Evolutionary conservation across 805 yeast genomes (phyloP), one percentile per base, ranked within the genome.

Genomic region (Hanseniaspora guilliermondii): DNA sequence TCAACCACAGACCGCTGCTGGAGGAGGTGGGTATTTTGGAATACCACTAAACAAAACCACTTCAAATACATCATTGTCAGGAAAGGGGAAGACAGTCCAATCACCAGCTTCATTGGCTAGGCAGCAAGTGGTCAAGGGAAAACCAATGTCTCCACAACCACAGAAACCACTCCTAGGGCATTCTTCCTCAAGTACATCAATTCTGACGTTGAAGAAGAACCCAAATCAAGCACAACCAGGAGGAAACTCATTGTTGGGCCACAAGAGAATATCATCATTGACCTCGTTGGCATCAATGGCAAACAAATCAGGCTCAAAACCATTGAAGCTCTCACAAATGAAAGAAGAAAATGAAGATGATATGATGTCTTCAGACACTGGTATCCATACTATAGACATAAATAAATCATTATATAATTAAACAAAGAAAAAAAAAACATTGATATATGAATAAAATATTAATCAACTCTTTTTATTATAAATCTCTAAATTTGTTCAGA

Each of bases 11-110:
- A 38, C 39, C 5, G 41, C 48, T 7, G 32, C 30, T 4, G 65
- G 68, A 45, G 60, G 58, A 19, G 68, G 69, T 30, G 71, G 70
- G 1, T 68, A 68, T 47, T 68, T 68, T 57, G 68, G 68, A 1
- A 60, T 68, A 16, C 71, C 71, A 5, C 56, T 68, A 2, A 55
- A 56, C 6, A 58, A 52, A 24, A 57, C 57, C 22, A 53, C 56
- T 3, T 45, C 47, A 7, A 45, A 44, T 25, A 45, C 53, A 6
- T 38, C 50, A 1, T 21, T 41, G 17, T 17, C 53, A 32, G 42
- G 38, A 17, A 49, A 37, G 16, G 40, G 54, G 3, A 49, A 55
- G 35, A 45, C 57, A 2, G 39, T 55, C 2, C 54, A 44, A 16
- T 55, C 57, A 2, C 50, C 57, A 7, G 57, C 57, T 3, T 55